These are phyloP conservation scores for Pythium vanterpoolii DNA, from an alignment of 352 stramenopile species.

Conservation along the genomic window DNA sequence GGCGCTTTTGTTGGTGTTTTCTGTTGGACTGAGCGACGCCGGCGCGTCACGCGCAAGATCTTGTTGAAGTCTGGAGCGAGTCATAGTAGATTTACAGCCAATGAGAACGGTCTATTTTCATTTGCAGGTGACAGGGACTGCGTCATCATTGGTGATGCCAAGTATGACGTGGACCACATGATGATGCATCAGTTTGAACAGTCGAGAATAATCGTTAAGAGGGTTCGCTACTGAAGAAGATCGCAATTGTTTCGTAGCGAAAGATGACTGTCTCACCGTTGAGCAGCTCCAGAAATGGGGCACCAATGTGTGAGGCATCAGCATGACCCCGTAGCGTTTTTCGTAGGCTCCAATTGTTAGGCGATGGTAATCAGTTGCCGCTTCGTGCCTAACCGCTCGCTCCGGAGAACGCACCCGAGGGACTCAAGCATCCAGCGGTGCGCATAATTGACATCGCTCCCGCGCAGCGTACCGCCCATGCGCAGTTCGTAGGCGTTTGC, in stretches of 20 bases:
- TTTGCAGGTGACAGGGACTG: not conserved
- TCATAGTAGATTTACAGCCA: constrained; percentile 6
- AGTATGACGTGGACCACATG: not conserved
- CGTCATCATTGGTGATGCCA: constrained; percentile 3
- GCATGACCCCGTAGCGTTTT: not conserved
- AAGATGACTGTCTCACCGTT: not conserved
- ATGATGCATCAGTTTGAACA: not conserved
- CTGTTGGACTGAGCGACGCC: not conserved
- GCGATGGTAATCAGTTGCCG: not conserved
- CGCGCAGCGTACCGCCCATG: not conserved
- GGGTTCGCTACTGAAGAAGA: not conserved
- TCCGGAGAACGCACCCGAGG: not conserved
- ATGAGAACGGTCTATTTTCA: not conserved
- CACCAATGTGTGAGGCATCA: not conserved
- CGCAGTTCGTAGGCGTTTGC: not conserved
- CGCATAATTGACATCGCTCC: not conserved
- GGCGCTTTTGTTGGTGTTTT: not conserved
- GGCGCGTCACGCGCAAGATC: not conserved
- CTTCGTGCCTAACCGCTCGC: not conserved
- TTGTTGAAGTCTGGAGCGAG: constrained; percentile 11
- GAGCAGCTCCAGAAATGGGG: not conserved
- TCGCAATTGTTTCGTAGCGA: not conserved
- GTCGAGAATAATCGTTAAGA: not conserved
- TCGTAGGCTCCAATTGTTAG: not conserved
- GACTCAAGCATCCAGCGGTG: not conserved